Conservation (phyloP, 2,329 filamentous ascomycete genomes). For the Polytolypa hystricis region DNA sequence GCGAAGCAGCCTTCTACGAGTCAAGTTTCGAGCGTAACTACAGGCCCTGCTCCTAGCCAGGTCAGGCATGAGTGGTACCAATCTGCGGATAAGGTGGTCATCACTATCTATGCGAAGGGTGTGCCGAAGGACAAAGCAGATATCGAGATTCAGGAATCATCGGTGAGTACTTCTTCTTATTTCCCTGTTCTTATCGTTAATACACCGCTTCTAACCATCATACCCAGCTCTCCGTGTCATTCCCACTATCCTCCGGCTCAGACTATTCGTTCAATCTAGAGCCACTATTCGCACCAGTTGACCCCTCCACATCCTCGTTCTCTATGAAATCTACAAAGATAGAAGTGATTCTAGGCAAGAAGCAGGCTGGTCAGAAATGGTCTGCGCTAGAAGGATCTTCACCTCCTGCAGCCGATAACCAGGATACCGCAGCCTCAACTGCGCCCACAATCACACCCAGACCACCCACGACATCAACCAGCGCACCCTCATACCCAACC, state of each 20-base stretch:
- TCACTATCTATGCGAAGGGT: slow-evolving; percentile 56
- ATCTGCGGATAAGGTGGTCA: slow-evolving; percentile 46
- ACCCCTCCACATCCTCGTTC: slow-evolving; percentile 48
- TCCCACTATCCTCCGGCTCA: slow-evolving; percentile 43
- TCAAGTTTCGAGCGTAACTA: slow-evolving; percentile 5
- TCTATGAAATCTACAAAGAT: slow-evolving; percentile 67
- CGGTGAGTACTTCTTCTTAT: slow-evolving; percentile 29
- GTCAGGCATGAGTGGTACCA: slow-evolving; percentile 62
- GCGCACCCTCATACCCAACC: slow-evolving; percentile 63
- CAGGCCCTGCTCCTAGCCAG: slow-evolving; percentile 41
- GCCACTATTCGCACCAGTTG: slow-evolving; percentile 57
- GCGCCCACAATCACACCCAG: slow-evolving; percentile 9
- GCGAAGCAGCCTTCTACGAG: slow-evolving; percentile 1
- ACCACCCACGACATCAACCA: slow-evolving; percentile 13
- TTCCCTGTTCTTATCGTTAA: no score
- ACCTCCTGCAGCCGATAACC: slow-evolving; percentile 7
- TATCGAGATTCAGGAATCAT: slow-evolving; percentile 41
- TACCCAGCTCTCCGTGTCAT: slow-evolving; percentile 47
- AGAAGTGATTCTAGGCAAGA: slow-evolving; percentile 63
- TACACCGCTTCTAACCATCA: no score
- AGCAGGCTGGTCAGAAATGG: slow-evolving; percentile 57
- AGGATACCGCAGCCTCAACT: slow-evolving; percentile 13
- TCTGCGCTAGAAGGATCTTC: slow-evolving; percentile 41
- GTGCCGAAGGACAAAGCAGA: slow-evolving; percentile 46
- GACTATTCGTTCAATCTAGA: slow-evolving; percentile 52